phyloP scores from a whole-genome alignment of 768 basidiomycete species.

The Trametes elegans region DNA sequence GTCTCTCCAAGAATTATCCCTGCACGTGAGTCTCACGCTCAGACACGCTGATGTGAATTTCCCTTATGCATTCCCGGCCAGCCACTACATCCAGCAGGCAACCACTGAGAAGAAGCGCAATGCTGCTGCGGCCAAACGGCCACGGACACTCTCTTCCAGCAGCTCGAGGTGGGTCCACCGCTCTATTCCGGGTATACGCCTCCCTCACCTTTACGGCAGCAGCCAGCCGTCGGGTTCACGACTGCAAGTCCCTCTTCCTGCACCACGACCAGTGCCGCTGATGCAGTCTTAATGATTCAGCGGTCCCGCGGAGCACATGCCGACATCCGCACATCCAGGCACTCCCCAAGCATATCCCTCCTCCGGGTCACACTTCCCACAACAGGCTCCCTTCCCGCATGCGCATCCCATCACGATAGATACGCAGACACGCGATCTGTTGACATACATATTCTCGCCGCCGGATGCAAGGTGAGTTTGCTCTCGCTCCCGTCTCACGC shows the following conservation, averaged over 20 bases:
- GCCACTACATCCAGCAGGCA: conserved; percentile 80
- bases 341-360: conserved; percentile 27
- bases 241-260: conserved; percentile 3
- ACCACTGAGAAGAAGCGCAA: conserved; percentile 82
- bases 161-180: conserved; percentile 21
- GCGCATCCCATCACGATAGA: conserved; percentile 52
- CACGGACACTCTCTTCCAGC: conserved; percentile 53
- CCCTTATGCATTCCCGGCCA: conserved; percentile 31
- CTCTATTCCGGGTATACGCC: not conserved
- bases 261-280: not conserved
- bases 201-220: conserved; percentile 18
- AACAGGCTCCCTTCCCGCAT: conserved; percentile 17
- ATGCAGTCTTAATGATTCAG: conserved; percentile 17
- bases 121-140: conserved; percentile 54
- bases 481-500: conserved; percentile 3
- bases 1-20: conserved; percentile 81
- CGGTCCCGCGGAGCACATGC: conserved; percentile 20
- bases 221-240: conserved; percentile 16
- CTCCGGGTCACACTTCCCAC: conserved; percentile 31
- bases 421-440: conserved; percentile 63
- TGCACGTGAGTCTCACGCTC: conserved; percentile 71
- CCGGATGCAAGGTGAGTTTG: conserved; percentile 48
- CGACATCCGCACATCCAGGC: conserved; percentile 10
- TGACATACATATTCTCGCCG: conserved; percentile 73
- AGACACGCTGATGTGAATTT: conserved; percentile 22